Evolutionary conservation across 352 stramenopile genomes (phyloP), one percentile per base, ranked within the genome.

Genomic region (Phytophthora vignae): DNA sequence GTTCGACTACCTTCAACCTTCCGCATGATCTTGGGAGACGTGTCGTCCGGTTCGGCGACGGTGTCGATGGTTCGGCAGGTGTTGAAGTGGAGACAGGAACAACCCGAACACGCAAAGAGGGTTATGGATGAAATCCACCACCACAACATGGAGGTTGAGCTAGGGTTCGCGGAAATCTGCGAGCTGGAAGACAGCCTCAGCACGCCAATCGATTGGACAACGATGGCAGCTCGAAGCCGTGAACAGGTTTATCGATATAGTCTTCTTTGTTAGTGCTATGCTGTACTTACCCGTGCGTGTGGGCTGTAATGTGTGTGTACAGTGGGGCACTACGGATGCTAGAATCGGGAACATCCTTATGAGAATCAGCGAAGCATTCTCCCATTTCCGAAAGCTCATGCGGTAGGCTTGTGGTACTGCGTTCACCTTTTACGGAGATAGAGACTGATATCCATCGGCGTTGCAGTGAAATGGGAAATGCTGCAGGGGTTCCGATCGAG

Each of bases 1-100:
- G 90, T 94, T 57, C 63, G 50, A 42, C 50, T 96, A 14, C 94
- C 96, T 44, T 56, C 73, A 22, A 81, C 79, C 31, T 85, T 98
- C 22, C 79, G 97, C 60, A 75, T 99, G 62, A 73, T 99, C 46
- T 98, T 99, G 88, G 97, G 96, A 31, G 97, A 99, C 77, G 93
- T 99, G 12, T 97, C 90, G 17, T 97, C 95, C 15, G 97, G 97
- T 46, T 99, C 94, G 2, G 93, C 85, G 2, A 94, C 89, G 4
- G 89, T 96, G 27, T 96, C 89, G 2, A 94, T 96, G 89, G 89
- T 93, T 48, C 83, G 78, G 6, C 74, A 94, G 62, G 83, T 99
- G 22, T 61, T 77, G n/a, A 73, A 70, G 38, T 83, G 74, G 85
- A 75, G 85, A 73, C 60, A 77, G 46, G 44, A 76, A 7, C 67